phyloP scores from a whole-genome alignment of 2,329 filamentous ascomycete species.

The Didymella sp. region DNA sequence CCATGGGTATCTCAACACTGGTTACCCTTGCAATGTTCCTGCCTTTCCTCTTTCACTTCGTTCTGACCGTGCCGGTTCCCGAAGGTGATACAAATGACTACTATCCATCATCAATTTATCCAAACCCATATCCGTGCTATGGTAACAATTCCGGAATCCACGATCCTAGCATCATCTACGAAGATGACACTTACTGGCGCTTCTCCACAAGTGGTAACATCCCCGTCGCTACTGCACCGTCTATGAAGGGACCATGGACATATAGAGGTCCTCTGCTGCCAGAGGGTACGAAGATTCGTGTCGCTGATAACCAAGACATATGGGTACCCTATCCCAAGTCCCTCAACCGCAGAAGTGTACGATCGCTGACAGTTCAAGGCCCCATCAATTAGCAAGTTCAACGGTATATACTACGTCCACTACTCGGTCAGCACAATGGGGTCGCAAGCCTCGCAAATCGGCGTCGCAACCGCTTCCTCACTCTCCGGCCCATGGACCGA shows the following conservation, averaged over 20 bases:
- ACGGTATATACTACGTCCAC: constrained; percentile 65
- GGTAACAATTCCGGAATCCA: constrained; percentile 53
- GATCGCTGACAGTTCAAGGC: constrained; percentile 54
- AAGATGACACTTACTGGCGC: constrained; percentile 57
- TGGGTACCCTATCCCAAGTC: constrained; percentile 48
- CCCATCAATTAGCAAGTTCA: constrained; percentile 65
- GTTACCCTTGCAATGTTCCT: constrained; percentile 25
- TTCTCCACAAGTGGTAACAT: constrained; percentile 59
- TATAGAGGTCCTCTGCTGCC: constrained; percentile 54
- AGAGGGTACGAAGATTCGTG: constrained; percentile 51
- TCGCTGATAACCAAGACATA: constrained; percentile 53
- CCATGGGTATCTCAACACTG: constrained; percentile 18
- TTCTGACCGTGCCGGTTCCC: background rate
- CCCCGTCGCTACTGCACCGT: constrained; percentile 53
- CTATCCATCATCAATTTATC: constrained; percentile 10
- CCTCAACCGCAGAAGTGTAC: background rate
- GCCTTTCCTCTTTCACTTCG: constrained; percentile 19
- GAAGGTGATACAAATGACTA: background rate
- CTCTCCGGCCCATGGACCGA: constrained; percentile 66
- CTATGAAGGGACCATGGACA: constrained; percentile 57
- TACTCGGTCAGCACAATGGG: constrained; percentile 68
- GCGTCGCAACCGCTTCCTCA: constrained; percentile 57
- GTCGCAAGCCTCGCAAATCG: constrained; percentile 66
- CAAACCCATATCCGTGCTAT: constrained; percentile 48
- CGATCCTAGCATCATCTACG: constrained; percentile 55